Conservation (phyloP, 352 stramenopile genomes). For the Globisporangium echinulatum region DNA sequence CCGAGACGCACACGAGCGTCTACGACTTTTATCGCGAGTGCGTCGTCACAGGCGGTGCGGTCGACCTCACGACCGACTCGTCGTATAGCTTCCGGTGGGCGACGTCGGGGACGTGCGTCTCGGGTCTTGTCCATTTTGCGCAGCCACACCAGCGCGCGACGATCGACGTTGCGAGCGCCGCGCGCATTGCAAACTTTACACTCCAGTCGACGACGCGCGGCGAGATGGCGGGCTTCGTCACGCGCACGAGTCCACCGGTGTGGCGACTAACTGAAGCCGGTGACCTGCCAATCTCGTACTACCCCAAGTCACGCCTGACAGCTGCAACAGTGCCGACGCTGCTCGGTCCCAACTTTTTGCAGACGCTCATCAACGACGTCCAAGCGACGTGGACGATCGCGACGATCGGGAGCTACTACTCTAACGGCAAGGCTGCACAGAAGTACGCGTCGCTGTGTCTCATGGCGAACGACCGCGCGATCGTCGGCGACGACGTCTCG, state of each 20-base stretch:
- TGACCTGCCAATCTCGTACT: constrained; percentile 49
- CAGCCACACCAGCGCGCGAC: constrained; percentile 52
- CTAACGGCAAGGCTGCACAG: constrained; percentile 67
- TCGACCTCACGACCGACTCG: constrained; percentile 34
- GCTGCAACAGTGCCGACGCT: constrained; percentile 7
- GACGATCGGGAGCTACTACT: constrained; percentile 57
- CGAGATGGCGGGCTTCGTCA: constrained; percentile 45
- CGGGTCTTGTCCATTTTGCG: constrained; percentile 57
- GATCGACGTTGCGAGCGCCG: constrained; percentile 33
- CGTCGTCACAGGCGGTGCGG: constrained; percentile 39
- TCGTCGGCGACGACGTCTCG: constrained; percentile 53
- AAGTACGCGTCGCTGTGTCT: constrained; percentile 71
- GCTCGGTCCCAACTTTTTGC: constrained; percentile 21
- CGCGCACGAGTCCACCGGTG: constrained; percentile 23
- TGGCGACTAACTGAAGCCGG: constrained; percentile 45
- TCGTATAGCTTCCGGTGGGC: constrained; percentile 59
- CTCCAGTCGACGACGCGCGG: constrained; percentile 49
- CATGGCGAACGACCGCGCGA: constrained; percentile 59
- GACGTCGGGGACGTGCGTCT: constrained; percentile 42
- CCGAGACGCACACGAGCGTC: constrained; percentile 29
- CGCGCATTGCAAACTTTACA: constrained; percentile 23
- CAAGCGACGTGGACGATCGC: constrained; percentile 46
- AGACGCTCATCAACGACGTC: constrained; percentile 47
- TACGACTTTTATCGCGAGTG: constrained; percentile 66
- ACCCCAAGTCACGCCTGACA: constrained; percentile 34